phyloP scores from a whole-genome alignment of 1,139 yeast genomes.

The Hemisphaericaspora subhashii region DNA sequence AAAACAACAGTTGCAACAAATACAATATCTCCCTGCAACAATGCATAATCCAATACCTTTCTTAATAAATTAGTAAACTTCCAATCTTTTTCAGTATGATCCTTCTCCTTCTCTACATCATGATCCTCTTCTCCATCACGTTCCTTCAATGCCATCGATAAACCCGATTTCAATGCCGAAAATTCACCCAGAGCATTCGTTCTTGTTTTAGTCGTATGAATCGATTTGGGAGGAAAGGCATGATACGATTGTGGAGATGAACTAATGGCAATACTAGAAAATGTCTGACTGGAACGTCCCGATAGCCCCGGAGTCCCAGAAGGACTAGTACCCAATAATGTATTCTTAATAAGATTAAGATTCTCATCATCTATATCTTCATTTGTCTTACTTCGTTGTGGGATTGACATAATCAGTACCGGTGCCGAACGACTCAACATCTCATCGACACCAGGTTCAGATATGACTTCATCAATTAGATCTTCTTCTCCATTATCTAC shows the following conservation, averaged over 20 bases:
- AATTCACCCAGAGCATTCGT: too few relatives aligned
- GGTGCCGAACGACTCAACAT: conserved; percentile 4
- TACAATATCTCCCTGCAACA: conserved; percentile 64
- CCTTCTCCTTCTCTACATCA: background rate
- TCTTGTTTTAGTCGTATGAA: background rate
- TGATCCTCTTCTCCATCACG: background rate
- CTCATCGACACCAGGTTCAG: background rate
- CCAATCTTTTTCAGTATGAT: conserved; percentile 27
- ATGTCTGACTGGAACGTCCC: conserved; percentile 3
- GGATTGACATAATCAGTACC: conserved; percentile 4
- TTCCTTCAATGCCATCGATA: conserved; percentile 19
- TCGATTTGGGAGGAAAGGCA: background rate
- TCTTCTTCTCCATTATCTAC: conserved; percentile 12
- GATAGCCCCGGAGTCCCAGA: conserved; percentile 10
- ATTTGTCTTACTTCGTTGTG: conserved; percentile 1
- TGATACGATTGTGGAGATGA: conserved; percentile 1
- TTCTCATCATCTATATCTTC: conserved; percentile 41
- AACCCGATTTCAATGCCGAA: conserved; percentile 27
- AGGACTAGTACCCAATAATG: conserved; percentile 13
- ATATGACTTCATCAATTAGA: conserved; percentile 18
- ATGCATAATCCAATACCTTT: conserved; percentile 53
- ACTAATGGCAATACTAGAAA: background rate
- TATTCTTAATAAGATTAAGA: conserved; percentile 38
- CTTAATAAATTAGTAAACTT: conserved; percentile 28
- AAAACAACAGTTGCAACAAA: conserved; percentile 61